A percentile compares a stretch with the other conserved stretches of the same genome.
Conservation (phyloP, 2,329 filamentous ascomycete species). For the Fusarium lateritium region DNA sequence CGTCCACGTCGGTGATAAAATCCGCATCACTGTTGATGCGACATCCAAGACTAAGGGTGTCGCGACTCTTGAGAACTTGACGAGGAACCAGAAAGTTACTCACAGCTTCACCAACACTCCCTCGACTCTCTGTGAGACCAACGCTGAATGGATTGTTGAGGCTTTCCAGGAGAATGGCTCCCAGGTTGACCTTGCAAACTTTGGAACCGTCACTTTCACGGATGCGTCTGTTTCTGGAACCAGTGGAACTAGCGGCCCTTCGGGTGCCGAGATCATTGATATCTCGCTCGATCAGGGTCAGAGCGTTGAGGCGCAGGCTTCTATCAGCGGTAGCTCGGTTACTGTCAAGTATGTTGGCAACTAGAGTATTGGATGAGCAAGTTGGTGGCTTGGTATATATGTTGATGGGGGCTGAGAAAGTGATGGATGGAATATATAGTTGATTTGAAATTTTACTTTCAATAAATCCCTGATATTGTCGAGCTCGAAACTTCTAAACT, state of each 20-base stretch:
- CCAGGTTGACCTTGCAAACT: conserved; percentile 51
- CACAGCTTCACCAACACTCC: conserved; percentile 64
- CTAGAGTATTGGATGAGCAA: neutral
- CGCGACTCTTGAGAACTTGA: conserved; percentile 61
- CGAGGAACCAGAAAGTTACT: conserved; percentile 65
- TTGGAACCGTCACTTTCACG: conserved; percentile 39
- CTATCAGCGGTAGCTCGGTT: conserved; percentile 12
- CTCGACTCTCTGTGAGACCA: conserved; percentile 65
- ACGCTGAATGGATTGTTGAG: conserved; percentile 76
- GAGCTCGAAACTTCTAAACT: too few relatives aligned
- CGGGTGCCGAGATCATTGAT: conserved; percentile 15
- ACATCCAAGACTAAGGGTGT: conserved; percentile 16
- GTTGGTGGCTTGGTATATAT: neutral
- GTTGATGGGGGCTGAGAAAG: neutral
- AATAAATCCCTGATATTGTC: too few relatives aligned
- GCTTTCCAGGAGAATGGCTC: conserved; percentile 49
- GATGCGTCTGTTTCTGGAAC: conserved; percentile 5
- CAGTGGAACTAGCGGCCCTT: conserved; percentile 7
- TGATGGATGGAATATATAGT: neutral
- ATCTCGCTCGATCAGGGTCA: conserved; percentile 1
- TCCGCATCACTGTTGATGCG: conserved; percentile 46
- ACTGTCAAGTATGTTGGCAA: conserved; percentile 12
- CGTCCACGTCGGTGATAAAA: conserved; percentile 51
- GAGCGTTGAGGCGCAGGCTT: conserved; percentile 13
- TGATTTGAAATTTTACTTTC: neutral